Conservation (phyloP, 176 grass and related monocot species). For the Rhipidocladum racemiflorum region DNA sequence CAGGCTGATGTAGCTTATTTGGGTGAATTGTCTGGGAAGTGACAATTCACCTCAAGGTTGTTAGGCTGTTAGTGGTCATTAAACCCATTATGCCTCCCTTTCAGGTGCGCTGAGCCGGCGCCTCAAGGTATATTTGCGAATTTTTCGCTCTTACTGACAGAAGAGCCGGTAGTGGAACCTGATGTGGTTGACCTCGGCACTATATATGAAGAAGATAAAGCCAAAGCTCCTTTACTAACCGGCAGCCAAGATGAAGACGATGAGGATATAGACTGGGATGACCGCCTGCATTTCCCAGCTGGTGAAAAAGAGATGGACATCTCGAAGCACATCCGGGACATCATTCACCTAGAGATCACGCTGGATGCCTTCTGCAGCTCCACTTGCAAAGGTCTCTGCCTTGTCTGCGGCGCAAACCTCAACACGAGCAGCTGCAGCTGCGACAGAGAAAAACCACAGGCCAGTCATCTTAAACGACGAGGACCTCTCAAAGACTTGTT, state of each 20-base stretch:
- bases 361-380: conserved; percentile 57
- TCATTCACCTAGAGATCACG: conserved; percentile 68
- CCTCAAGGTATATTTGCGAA: conserved; percentile 68
- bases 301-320: conserved; percentile 69
- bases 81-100: neutral
- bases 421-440: neutral
- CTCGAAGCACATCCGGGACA: conserved; percentile 75
- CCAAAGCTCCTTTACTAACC: conserved; percentile 9
- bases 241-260: conserved; percentile 32
- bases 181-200: conserved; percentile 48
- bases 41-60: neutral
- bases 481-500: neutral
- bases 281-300: conserved; percentile 65
- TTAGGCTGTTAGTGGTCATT: neutral
- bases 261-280: conserved; percentile 70
- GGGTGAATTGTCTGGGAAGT: neutral
- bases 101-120: conserved; percentile 65
- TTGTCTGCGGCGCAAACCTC: neutral
- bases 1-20: neutral
- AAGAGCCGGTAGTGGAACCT: conserved; percentile 64
- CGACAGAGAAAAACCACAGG: neutral
- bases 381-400: conserved; percentile 71
- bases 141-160: conserved; percentile 63
- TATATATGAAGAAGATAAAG: conserved; percentile 35
- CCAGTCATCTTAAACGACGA: neutral